phyloP scores from a whole-genome alignment of 1,139 yeast genomes.

The Arxiozyma heterogenica region DNA sequence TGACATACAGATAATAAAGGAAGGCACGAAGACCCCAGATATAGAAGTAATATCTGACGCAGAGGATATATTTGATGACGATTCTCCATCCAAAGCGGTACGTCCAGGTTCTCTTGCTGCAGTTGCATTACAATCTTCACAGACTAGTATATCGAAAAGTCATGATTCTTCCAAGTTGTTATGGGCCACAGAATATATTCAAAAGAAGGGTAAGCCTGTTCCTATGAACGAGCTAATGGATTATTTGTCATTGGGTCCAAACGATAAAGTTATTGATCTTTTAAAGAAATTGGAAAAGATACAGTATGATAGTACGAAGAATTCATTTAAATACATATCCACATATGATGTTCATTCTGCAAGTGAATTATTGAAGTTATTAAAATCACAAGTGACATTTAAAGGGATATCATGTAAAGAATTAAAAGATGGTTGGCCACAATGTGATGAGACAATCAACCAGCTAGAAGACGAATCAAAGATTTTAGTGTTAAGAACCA shows the following conservation, averaged over 20 bases:
- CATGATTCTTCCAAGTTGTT: conserved; percentile 75
- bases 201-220: conserved; percentile 58
- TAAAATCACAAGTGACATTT: conserved; percentile 76
- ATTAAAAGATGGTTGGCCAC: conserved; percentile 93
- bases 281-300: conserved; percentile 70
- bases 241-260: conserved; percentile 33
- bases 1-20: conserved; percentile 6
- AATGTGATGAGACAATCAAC: conserved; percentile 70
- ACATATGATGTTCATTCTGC: conserved; percentile 78
- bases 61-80: conserved; percentile 19
- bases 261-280: conserved; percentile 51
- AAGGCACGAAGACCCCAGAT: conserved; percentile 4
- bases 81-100: conserved; percentile 25
- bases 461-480: conserved; percentile 69
- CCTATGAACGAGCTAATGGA: conserved; percentile 37
- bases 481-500: conserved; percentile 74
- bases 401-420: conserved; percentile 85
- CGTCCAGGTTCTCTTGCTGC: conserved; percentile 32
- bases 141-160: conserved; percentile 36
- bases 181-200: conserved; percentile 82
- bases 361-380: conserved; percentile 63
- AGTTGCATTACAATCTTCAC: conserved; percentile 26
- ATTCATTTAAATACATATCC: conserved; percentile 78
- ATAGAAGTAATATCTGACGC: conserved; percentile 9
- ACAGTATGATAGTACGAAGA: conserved; percentile 45